A percentile compares a stretch with the other conserved stretches of the same genome.
Conservation (phyloP, 768 basidiomycete species). For the Tylopilus rubrobrunneus region DNA sequence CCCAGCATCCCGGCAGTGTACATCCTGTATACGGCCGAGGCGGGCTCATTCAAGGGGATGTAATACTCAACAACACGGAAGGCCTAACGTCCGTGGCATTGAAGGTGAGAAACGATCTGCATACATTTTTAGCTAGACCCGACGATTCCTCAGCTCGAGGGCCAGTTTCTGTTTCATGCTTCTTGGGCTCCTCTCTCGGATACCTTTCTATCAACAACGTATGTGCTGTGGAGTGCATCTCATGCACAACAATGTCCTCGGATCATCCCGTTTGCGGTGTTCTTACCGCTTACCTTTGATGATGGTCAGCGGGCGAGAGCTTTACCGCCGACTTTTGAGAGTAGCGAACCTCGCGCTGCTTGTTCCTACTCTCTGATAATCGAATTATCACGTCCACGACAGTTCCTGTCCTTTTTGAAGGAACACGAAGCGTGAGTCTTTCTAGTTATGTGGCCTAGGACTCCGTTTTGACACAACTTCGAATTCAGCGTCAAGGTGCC, state of each 20-base stretch:
- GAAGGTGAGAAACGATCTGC: conserved; percentile 16
- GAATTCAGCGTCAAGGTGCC: conserved; percentile 42
- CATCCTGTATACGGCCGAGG: conserved; percentile 20
- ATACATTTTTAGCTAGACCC: neutral
- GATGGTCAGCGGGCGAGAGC: conserved; percentile 31
- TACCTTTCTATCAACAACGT: conserved; percentile 16
- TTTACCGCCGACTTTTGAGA: conserved; percentile 49
- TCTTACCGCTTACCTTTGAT: conserved; percentile 45
- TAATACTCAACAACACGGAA: conserved; percentile 11
- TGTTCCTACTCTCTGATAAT: conserved; percentile 47
- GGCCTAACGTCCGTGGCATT: conserved; percentile 18
- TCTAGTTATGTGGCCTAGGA: neutral
- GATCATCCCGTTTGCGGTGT: conserved; percentile 39
- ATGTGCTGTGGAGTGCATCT: conserved; percentile 17
- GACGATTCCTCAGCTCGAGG: conserved; percentile 20
- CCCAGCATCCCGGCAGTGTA: conserved; percentile 21
- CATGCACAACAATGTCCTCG: conserved; percentile 27
- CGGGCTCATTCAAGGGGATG: conserved; percentile 23
- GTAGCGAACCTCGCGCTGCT: conserved; percentile 26
- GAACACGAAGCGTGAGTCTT: conserved; percentile 42
- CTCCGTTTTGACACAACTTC: neutral
- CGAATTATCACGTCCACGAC: conserved; percentile 35
- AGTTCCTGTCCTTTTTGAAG: conserved; percentile 42
- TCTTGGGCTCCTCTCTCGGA: conserved; percentile 11
- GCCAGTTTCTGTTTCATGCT: conserved; percentile 16